phyloP scores from a whole-genome alignment of 1,284 basidiomycete genomes.

The Schizophyllum commune region DNA sequence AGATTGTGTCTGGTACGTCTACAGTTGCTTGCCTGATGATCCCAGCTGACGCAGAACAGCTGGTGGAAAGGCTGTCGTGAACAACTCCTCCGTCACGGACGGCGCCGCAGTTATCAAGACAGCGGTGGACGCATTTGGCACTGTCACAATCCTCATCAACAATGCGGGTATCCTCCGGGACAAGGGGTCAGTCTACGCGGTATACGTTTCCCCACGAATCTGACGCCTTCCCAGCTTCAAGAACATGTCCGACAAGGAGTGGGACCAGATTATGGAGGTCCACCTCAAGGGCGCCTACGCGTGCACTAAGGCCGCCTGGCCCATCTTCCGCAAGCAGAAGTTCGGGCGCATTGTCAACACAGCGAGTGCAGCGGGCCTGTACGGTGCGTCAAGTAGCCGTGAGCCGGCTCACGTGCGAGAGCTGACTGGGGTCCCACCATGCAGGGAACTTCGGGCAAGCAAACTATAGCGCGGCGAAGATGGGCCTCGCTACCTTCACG shows the following conservation, averaged over 20 bases:
- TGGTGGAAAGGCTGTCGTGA: conserved; percentile 81
- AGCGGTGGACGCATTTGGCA: conserved; percentile 84
- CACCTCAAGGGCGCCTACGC: conserved; percentile 94
- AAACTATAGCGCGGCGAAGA: conserved; percentile 88
- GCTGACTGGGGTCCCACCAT: background rate
- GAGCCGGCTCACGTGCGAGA: background rate
- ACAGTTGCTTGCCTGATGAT: background rate
- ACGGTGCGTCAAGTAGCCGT: conserved; percentile 37
- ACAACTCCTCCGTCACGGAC: conserved; percentile 86
- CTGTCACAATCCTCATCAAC: conserved; percentile 83
- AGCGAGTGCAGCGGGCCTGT: conserved; percentile 82
- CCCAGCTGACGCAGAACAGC: conserved; percentile 36
- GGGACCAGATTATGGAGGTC: conserved; percentile 82
- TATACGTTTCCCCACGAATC: background rate
- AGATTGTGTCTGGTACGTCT: conserved; percentile 73
- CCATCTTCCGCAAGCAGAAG: conserved; percentile 91
- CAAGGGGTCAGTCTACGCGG: conserved; percentile 50
- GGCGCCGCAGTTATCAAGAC: conserved; percentile 84
- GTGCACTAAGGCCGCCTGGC: conserved; percentile 97
- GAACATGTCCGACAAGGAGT: conserved; percentile 89
- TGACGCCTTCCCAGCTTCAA: conserved; percentile 53
- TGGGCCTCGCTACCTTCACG: conserved; percentile 86
- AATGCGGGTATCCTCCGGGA: conserved; percentile 94
- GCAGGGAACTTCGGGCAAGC: conserved; percentile 94
- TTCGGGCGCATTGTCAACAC: conserved; percentile 92